Evolutionary conservation across 352 stramenopile species (phyloP).

Genomic region (Pythium brachiatum): DNA sequence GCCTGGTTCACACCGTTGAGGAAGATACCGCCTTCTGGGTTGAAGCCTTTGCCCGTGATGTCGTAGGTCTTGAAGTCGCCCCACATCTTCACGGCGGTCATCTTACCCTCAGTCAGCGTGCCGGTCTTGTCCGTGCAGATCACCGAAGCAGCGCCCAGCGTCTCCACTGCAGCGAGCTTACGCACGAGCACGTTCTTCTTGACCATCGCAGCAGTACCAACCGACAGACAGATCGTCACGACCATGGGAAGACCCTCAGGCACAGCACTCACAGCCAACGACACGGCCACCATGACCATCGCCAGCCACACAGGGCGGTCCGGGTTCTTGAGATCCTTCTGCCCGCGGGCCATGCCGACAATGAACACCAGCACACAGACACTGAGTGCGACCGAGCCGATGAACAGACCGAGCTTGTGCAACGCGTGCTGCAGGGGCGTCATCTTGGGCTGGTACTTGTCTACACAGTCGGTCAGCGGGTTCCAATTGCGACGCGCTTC

Average conservation of each 20-base stretch:
- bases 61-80: slow-evolving; percentile 56
- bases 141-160: slow-evolving; percentile 87
- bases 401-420: slow-evolving; percentile 93
- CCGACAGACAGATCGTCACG: slow-evolving; percentile 73
- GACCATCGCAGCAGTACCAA: slow-evolving; percentile 69
- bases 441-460: slow-evolving; percentile 70
- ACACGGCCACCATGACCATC: slow-evolving; percentile 95
- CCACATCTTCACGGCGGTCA: slow-evolving; percentile 79
- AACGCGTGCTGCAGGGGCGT: slow-evolving; percentile 91
- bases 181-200: slow-evolving; percentile 84
- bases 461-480: slow-evolving; percentile 46
- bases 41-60: slow-evolving; percentile 52
- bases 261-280: slow-evolving; percentile 71
- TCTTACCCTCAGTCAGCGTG: slow-evolving; percentile 88
- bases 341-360: slow-evolving; percentile 77
- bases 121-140: slow-evolving; percentile 94
- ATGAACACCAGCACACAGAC: slow-evolving; percentile 90
- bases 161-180: slow-evolving; percentile 76
- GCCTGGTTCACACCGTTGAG: slow-evolving; percentile 39
- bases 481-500: too few relatives aligned
- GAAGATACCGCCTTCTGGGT: slow-evolving; percentile 52
- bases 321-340: slow-evolving; percentile 62
- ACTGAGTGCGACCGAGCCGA: slow-evolving; percentile 86
- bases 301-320: slow-evolving; percentile 89
- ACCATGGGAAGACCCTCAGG: slow-evolving; percentile 73